Evolutionary conservation across 75 land plant species (phyloP).

Genomic region (Cupressus sempervirens): DNA sequence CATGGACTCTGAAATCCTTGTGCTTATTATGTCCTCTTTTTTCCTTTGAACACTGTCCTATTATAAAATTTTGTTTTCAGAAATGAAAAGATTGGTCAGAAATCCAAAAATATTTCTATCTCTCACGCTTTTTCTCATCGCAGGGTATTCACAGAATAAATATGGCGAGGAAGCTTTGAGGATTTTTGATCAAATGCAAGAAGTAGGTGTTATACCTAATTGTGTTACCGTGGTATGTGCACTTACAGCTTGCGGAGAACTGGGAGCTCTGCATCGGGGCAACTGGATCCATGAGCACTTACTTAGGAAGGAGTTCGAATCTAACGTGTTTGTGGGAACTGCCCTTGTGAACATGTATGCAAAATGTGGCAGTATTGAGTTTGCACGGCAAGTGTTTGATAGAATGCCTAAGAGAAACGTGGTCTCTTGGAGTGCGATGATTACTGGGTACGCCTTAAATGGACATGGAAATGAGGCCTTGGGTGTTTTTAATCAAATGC

Average conservation of each 20-base stretch:
- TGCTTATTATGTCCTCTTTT: not conserved
- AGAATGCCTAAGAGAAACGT: constrained; percentile 18
- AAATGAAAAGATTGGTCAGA: not conserved
- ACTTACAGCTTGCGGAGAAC: constrained; percentile 41
- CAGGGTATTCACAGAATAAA: constrained; percentile 8
- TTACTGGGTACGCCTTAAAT: constrained; percentile 47
- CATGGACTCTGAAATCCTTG: too few relatives aligned
- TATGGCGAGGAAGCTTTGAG: constrained; percentile 7
- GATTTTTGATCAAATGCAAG: constrained; percentile 27
- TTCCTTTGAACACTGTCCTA: not conserved
- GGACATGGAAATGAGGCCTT: constrained; percentile 50
- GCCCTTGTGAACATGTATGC: constrained; percentile 47
- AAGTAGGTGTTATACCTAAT: constrained; percentile 23
- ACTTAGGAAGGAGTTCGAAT: constrained; percentile 23
- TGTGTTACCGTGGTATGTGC: constrained; percentile 33
- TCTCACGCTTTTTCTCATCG: not conserved
- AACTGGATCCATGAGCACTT: constrained; percentile 29
- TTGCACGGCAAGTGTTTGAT: constrained; percentile 27
- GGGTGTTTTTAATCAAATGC: constrained; percentile 39
- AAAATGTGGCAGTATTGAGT: constrained; percentile 33
- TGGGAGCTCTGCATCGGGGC: constrained; percentile 40
- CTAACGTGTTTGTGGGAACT: constrained; percentile 21
- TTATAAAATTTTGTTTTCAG: not conserved
- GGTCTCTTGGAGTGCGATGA: constrained; percentile 45
- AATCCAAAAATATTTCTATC: not conserved